Conservation (phyloP, 148 eudicot genomes). For the Diospyros kaki region DNA sequence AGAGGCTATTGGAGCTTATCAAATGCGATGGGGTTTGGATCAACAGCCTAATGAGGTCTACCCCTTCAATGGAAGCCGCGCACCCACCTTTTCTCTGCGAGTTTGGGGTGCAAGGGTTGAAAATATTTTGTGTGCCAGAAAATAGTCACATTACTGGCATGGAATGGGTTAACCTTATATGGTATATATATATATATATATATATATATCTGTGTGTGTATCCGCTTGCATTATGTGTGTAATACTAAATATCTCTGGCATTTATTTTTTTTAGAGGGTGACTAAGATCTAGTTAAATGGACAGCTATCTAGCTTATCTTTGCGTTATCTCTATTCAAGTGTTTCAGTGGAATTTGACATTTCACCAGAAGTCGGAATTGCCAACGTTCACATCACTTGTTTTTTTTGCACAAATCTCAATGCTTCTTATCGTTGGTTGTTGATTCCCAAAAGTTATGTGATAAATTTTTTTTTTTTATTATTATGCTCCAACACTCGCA, state of each 20-base stretch:
- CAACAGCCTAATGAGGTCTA: conserved; percentile 59
- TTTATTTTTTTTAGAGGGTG: conserved; percentile 14
- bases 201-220: no score
- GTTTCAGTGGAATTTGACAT: conserved; percentile 4
- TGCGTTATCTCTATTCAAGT: neutral
- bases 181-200: conserved; percentile 17
- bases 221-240: no score
- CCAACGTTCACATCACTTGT: conserved; percentile 6
- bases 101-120: conserved; percentile 36
- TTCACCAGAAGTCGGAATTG: conserved; percentile 7
- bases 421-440: neutral
- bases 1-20: conserved; percentile 39
- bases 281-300: conserved; percentile 16
- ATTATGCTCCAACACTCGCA: no score
- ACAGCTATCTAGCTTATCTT: conserved; percentile 10
- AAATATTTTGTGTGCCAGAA: conserved; percentile 20
- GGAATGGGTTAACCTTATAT: conserved; percentile 24
- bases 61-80: conserved; percentile 45
- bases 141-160: conserved; percentile 15
- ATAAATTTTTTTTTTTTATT: no score
- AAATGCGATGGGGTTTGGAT: conserved; percentile 37
- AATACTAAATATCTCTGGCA: neutral
- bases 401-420: conserved; percentile 4
- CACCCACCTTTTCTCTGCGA: conserved; percentile 29
- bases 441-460: neutral